phyloP scores from a whole-genome alignment of 768 basidiomycete species.

The Pulveroboletus sp. region DNA sequence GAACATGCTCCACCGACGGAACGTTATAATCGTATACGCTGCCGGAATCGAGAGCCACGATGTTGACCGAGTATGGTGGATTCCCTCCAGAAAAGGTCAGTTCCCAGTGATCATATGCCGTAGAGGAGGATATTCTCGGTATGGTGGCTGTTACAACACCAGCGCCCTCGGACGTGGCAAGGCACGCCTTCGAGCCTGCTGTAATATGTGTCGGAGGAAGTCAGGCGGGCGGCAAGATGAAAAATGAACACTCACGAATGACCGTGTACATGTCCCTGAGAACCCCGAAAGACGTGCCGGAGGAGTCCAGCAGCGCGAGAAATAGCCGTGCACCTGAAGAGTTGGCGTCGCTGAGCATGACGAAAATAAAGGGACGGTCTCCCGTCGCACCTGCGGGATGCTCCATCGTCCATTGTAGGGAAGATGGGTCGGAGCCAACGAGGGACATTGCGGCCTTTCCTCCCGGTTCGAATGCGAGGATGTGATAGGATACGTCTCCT shows the following conservation, averaged over 20 bases:
- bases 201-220: background rate
- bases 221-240: background rate
- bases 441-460: constrained; percentile 34
- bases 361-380: background rate
- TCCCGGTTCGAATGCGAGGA: constrained; percentile 39
- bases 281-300: constrained; percentile 41
- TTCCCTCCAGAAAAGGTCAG: constrained; percentile 41
- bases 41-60: constrained; percentile 37
- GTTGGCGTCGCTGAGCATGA: background rate
- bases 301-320: constrained; percentile 42
- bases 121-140: constrained; percentile 1
- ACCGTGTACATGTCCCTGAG: constrained; percentile 35
- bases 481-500: constrained; percentile 34
- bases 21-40: constrained; percentile 40
- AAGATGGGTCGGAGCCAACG: constrained; percentile 33
- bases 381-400: constrained; percentile 38
- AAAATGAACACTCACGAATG: constrained; percentile 25
- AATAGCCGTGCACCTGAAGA: constrained; percentile 40
- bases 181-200: constrained; percentile 30
- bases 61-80: constrained; percentile 42
- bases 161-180: constrained; percentile 16
- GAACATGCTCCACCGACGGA: constrained; percentile 31
- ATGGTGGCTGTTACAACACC: constrained; percentile 29
- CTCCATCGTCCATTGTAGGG: constrained; percentile 37
- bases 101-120: constrained; percentile 43